phyloP scores from a whole-genome alignment of 2,329 filamentous ascomycete genomes.

The Canariomyces notabilis region DNA sequence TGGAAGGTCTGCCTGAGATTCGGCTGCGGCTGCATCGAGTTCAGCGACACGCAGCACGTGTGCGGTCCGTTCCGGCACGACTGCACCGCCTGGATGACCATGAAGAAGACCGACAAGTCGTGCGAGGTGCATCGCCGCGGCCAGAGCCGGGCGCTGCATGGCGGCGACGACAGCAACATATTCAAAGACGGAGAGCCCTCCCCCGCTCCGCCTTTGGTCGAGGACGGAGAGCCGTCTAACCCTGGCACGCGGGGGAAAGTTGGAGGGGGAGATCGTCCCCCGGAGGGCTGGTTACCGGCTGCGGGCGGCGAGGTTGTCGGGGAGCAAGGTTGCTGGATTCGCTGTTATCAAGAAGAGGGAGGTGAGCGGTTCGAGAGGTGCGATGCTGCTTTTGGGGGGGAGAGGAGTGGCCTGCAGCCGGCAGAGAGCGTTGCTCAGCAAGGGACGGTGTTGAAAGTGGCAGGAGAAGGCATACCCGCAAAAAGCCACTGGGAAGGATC shows the following conservation, averaged over 20 bases:
- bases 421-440: not conserved
- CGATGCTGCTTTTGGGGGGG: too few relatives aligned
- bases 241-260: too few relatives aligned
- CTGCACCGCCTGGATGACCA: slow-evolving; percentile 19
- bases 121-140: slow-evolving; percentile 17
- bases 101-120: slow-evolving; percentile 14
- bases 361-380: too few relatives aligned
- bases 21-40: slow-evolving; percentile 22
- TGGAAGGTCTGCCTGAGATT: slow-evolving; percentile 21
- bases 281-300: too few relatives aligned
- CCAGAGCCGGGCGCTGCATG: not conserved
- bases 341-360: not conserved
- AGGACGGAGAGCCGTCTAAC: not conserved
- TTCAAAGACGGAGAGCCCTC: too few relatives aligned
- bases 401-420: too few relatives aligned
- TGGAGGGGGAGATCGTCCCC: too few relatives aligned
- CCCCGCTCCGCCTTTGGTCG: not conserved
- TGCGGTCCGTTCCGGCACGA: slow-evolving; percentile 11
- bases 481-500: not conserved
- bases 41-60: slow-evolving; percentile 12
- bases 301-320: too few relatives aligned
- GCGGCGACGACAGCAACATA: too few relatives aligned
- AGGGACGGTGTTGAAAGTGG: not conserved
- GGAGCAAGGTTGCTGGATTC: not conserved
- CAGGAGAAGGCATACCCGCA: not conserved